A percentile compares a stretch with the other conserved stretches of the same genome.
Conservation (phyloP, 192 early-diverging fungal species). For the Podila clonocystis region DNA sequence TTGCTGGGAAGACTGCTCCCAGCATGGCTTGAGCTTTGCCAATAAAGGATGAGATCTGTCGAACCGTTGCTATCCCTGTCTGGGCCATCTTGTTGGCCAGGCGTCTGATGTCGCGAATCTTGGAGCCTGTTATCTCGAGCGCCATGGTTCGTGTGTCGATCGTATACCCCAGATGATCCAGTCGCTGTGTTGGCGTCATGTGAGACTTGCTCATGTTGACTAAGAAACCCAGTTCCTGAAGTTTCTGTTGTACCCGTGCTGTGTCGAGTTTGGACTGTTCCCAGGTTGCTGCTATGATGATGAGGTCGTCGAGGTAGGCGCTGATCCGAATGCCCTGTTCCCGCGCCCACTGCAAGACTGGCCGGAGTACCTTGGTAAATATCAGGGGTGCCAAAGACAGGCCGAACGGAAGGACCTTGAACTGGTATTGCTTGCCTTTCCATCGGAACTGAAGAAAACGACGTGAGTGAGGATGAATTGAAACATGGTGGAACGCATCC, state of each 20-base stretch:
- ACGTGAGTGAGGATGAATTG: conserved; percentile 4
- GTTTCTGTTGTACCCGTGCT: not conserved
- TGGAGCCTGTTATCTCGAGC: not conserved
- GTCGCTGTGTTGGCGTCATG: conserved; percentile 8
- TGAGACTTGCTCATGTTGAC: conserved; percentile 25
- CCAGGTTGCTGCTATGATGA: conserved; percentile 7
- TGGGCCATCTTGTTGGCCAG: conserved; percentile 19
- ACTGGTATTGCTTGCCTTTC: conserved; percentile 24
- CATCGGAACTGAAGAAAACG: conserved; percentile 30
- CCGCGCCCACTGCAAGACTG: too few relatives aligned
- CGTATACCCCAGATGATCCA: conserved; percentile 23
- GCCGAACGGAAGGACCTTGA: conserved; percentile 30
- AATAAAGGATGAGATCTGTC: conserved; percentile 30
- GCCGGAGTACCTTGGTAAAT: conserved; percentile 6
- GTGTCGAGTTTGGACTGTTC: not conserved
- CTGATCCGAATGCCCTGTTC: conserved; percentile 27
- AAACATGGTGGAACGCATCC: conserved; percentile 46
- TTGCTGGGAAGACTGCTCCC: conserved; percentile 38
- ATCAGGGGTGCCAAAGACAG: conserved; percentile 17
- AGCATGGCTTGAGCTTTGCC: conserved; percentile 26
- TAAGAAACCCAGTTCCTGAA: conserved; percentile 19
- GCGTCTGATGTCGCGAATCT: too few relatives aligned
- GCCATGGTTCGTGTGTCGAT: conserved; percentile 31
- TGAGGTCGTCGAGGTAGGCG: conserved; percentile 45
- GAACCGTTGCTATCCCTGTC: not conserved